Base-by-base conservation (phyloP, 495 filamentous ascomycete species). In the Trichoderma gamsii region DNA sequence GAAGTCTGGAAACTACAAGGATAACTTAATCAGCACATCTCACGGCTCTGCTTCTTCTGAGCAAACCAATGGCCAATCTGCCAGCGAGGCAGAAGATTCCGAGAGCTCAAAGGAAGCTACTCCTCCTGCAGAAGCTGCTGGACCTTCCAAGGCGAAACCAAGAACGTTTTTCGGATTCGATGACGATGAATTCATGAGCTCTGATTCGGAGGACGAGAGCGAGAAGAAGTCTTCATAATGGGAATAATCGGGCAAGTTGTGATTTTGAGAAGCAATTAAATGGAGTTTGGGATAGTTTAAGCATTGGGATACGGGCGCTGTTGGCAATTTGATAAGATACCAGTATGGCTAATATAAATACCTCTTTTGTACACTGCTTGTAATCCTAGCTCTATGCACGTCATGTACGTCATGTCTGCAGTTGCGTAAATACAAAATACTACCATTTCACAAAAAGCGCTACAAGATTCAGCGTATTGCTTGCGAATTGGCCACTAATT, bases 111-210 rank as follows among this genome's bases (percentile, higher is more conserved):
- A 77, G 29, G 73, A 72, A 1, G 74, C 75, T 4, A 78, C 76
- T 0, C 72, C 77, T 12, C 72, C 79, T 18, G 73, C 77, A 13
- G 77, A 79, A 71, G 65, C 74, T 18, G 69, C 67, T 18, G 41
- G 23, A 29, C 29, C 49, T 13, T 25, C 27, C 25, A 64, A 68
- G 72, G 83, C 69, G 68, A 82, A 74, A 63, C 77, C 79, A 4
- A 75, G 80, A 70, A 86, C 79, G 12, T 95, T 90, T 74, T 87
- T 90, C 70, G 92, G 92, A 4, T 97, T 95, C 73, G 93, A 97
- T 74, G 92, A 97, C 67, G 90, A 93, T 69, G 93, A 95, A 71
- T 94, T 91, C 68, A 92, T 93, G 89, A 94, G 88, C 72, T 85
- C 87, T 49, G 88, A 90, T 63, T 89, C 89, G 0, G 89, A 90